Base-by-base conservation (phyloP, 345 rosid genomes). In the Microthlaspi erraticum region DNA sequence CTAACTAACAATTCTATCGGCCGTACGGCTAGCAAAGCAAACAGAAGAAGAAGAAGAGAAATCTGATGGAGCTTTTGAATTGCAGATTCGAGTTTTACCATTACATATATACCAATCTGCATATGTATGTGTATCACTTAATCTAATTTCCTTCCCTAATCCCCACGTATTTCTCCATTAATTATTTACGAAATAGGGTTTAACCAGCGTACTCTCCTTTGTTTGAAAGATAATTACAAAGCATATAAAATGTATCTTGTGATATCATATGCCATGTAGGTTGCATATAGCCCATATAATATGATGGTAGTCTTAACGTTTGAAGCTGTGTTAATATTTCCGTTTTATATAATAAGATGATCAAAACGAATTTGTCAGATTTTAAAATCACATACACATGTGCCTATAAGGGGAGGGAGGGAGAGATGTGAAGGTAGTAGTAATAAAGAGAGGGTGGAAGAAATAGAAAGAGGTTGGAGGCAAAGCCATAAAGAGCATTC, bases 401-500 rank as follows among this genome's bases (percentile, higher is more conserved):
- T 60, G 49, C 52, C 5, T 46, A 20, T 2, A 11, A 0, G 48
- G 8, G 10, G 1, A 20, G 7, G 5, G 32, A 49, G 23, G 10
- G 55, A 23, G 12, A 44, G 54, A 52, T 50, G 41, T 26, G 29
- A 26, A 26, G 29, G 29, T 26, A 26, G 18, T 2, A 60, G 60
- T 63, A 52, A 74, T 68, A 75, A 68, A 67, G 78, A 67, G 64
- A 67, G 64, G 68, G 46, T 50, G 51, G 34, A 60, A 49, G 7
- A 74, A 67, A 60, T 42, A 73, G 78, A 53, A 75, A 68, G 58
- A 42, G 74, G 79, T 68, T 75, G 79, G 79, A 75, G 44, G 74
- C 79, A 68, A 75, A 53, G 38, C 69, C 79, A 75, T 75, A 44
- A 75, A 68, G 74, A 68, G 74, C 79, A 75, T 75, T 75, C 79